Percentiles rank a stretch among this genome's conserved stretches.
Evolutionary conservation across 306 rosid species (phyloP).

Genomic region (Urtica urens): DNA sequence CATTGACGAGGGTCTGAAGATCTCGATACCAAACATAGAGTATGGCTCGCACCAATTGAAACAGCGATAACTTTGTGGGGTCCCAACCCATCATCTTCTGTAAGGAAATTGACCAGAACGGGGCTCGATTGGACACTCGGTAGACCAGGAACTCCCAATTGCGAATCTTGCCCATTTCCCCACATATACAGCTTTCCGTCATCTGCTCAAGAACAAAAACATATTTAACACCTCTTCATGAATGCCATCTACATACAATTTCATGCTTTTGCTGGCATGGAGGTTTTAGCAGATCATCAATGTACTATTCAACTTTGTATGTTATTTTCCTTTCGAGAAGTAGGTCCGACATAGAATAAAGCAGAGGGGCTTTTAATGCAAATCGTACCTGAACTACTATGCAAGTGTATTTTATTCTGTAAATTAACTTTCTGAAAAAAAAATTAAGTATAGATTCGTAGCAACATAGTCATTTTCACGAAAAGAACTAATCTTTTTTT

Average conservation of each 20-base stretch:
- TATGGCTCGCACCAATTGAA: slow-evolving; percentile 74
- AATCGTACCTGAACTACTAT: no score
- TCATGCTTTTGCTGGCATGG: neutral
- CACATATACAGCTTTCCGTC: slow-evolving; percentile 75
- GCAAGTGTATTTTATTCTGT: no score
- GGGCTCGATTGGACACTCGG: slow-evolving; percentile 57
- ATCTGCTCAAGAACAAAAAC: slow-evolving; percentile 36
- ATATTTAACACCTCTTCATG: neutral
- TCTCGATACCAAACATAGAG: slow-evolving; percentile 65
- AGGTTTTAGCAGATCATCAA: neutral
- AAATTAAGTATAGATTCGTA: no score
- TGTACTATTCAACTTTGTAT: neutral
- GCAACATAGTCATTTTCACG: no score
- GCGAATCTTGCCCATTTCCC: slow-evolving; percentile 77
- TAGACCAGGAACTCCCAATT: slow-evolving; percentile 86
- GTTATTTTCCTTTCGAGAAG: neutral
- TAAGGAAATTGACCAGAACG: slow-evolving; percentile 62
- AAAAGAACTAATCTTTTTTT: no score
- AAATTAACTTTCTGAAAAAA: no score
- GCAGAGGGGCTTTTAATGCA: no score
- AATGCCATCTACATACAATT: neutral
- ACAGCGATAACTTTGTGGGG: slow-evolving; percentile 56
- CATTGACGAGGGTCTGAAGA: slow-evolving; percentile 26
- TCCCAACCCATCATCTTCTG: slow-evolving; percentile 73
- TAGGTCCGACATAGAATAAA: no score